Evolutionary conservation across 352 stramenopile species (phyloP).

Genomic region (Pythium brachiatum): DNA sequence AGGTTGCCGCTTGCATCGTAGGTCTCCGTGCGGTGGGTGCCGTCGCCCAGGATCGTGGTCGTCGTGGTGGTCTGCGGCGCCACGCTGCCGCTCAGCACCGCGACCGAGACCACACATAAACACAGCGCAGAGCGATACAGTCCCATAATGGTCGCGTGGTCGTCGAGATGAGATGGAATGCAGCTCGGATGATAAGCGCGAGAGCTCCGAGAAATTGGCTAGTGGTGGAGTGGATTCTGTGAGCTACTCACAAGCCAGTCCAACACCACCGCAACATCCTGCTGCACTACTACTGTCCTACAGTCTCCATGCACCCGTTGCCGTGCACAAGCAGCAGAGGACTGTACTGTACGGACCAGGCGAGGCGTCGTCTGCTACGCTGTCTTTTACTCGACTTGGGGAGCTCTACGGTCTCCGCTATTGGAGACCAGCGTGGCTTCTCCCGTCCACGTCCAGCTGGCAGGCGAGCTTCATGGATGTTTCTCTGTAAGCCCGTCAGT

Average conservation of each 20-base stretch:
- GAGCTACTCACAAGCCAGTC: background rate
- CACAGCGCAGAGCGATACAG: background rate
- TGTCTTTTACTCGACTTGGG: background rate
- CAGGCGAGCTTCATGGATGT: background rate
- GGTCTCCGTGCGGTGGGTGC: constrained; percentile 2
- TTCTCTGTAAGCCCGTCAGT: background rate
- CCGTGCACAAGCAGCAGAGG: too few species aligned
- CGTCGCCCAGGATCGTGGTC: constrained; percentile 7
- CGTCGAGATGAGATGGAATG: background rate
- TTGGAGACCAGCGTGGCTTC: background rate
- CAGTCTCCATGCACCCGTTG: too few species aligned
- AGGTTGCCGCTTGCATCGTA: constrained; percentile 1
- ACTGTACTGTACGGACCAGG: background rate
- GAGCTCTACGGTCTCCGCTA: background rate
- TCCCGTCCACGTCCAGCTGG: background rate
- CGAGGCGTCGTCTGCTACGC: background rate
- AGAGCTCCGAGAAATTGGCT: constrained; percentile 14
- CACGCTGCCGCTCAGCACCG: background rate
- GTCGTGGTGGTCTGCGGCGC: constrained; percentile 7
- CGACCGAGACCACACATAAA: background rate
- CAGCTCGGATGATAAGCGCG: constrained; percentile 13
- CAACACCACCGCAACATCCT: background rate
- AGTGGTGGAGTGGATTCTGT: background rate
- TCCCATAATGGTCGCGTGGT: background rate
- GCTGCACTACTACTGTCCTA: background rate